A percentile compares a stretch with the other conserved stretches of the same genome.
Evolutionary conservation across 2,329 filamentous ascomycete genomes (phyloP).

Genomic region (Phialophora verrucosa): DNA sequence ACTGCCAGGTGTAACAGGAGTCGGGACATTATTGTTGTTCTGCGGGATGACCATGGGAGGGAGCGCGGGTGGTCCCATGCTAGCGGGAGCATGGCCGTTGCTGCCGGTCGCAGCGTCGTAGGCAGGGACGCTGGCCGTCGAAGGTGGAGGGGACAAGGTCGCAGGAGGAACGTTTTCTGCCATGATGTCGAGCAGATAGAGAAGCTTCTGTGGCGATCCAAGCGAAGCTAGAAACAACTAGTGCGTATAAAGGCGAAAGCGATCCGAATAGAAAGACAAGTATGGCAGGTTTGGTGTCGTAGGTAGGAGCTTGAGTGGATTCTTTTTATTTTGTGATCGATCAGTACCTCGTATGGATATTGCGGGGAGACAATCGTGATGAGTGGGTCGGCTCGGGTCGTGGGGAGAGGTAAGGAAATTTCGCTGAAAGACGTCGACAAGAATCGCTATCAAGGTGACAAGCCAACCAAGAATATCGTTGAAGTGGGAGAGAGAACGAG

Average conservation of each 20-base stretch:
- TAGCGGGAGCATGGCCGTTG: conserved; percentile 57
- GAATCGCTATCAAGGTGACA: conserved; percentile 37
- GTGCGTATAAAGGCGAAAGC: conserved; percentile 8
- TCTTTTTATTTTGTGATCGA: conserved; percentile 15
- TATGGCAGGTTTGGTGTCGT: conserved; percentile 14
- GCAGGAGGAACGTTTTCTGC: conserved; percentile 73
- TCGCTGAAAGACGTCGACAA: conserved; percentile 31
- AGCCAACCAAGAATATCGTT: conserved; percentile 35
- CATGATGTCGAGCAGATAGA: conserved; percentile 68
- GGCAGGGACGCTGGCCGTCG: conserved; percentile 73
- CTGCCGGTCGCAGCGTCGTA: conserved; percentile 74
- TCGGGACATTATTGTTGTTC: conserved; percentile 94
- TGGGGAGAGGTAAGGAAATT: conserved; percentile 26
- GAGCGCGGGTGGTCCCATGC: conserved; percentile 85
- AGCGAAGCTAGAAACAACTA: conserved; percentile 24
- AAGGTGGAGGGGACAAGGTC: conserved; percentile 67
- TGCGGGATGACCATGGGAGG: conserved; percentile 85
- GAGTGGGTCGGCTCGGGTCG: conserved; percentile 20
- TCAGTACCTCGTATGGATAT: conserved; percentile 23
- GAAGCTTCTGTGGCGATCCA: conserved; percentile 21
- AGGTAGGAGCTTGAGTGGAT: conserved; percentile 24
- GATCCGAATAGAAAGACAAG: conserved; percentile 14
- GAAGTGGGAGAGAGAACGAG: conserved; percentile 28
- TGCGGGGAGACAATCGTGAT: conserved; percentile 16
- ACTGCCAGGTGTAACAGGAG: conserved; percentile 80